A percentile compares a stretch with the other conserved stretches of the same genome.
These are phyloP conservation scores for Psophocarpus tetragonolobus DNA, from an alignment of 306 rosid species.

Conservation along the genomic window DNA sequence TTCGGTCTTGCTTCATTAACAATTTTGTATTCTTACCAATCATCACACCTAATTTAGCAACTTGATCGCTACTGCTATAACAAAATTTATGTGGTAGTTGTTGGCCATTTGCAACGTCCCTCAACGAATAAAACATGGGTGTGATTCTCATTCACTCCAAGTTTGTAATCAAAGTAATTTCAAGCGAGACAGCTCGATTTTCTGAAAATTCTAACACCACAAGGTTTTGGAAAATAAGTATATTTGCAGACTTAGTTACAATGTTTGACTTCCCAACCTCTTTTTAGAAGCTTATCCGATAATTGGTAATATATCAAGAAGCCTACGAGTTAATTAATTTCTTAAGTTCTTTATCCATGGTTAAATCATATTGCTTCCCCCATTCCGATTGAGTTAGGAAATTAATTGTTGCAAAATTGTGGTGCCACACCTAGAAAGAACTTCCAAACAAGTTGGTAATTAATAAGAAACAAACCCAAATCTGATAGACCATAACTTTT, in stretches of 20 bases:
- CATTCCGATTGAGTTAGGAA: neutral
- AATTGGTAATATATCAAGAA: neutral
- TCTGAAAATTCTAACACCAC: neutral
- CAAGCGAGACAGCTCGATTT: neutral
- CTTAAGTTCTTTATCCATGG: neutral
- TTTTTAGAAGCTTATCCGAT: neutral
- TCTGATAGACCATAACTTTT: neutral
- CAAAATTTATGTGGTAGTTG: neutral
- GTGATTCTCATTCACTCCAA: neutral
- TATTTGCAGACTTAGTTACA: neutral
- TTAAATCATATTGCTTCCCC: neutral
- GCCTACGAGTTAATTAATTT: neutral
- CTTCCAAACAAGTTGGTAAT: neutral
- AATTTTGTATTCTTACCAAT: neutral
- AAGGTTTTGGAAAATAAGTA: neutral
- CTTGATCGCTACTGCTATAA: neutral
- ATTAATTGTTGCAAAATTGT: neutral
- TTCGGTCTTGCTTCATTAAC: neutral
- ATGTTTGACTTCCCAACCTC: neutral
- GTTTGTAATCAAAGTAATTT: neutral
- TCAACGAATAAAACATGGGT: neutral
- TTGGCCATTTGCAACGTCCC: neutral
- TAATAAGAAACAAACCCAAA: neutral
- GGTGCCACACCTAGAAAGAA: neutral
- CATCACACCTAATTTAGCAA: slow-evolving; percentile 11